Percentiles rank a stretch among this genome's conserved stretches.
Conservation (phyloP, 208 protist genomes). For the Wallacemonas collosoma region DNA sequence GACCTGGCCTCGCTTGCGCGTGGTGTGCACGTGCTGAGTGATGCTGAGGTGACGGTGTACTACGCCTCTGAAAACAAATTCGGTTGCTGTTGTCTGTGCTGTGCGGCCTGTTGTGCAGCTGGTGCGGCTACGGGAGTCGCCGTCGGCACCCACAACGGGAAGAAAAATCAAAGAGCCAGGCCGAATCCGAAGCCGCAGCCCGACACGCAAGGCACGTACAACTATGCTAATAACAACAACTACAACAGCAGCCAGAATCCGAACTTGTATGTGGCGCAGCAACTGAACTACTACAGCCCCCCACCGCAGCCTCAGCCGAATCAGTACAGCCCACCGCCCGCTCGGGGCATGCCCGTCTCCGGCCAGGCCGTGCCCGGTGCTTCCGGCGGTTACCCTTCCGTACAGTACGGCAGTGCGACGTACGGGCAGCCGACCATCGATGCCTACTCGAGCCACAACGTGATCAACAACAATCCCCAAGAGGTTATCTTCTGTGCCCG, state of each 20-base stretch:
- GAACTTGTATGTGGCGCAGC: neutral
- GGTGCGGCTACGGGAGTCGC: too few species aligned
- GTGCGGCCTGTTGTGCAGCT: too few species aligned
- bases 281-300: neutral
- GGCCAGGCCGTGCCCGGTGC: too few species aligned
- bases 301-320: too few species aligned
- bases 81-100: slow-evolving; percentile 17
- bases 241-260: neutral
- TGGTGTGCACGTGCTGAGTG: neutral
- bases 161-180: too few species aligned
- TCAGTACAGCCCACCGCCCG: too few species aligned
- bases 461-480: neutral
- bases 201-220: slow-evolving; percentile 8
- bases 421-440: neutral
- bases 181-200: neutral
- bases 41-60: slow-evolving; percentile 5
- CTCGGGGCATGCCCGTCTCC: too few species aligned
- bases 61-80: neutral
- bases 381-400: too few species aligned
- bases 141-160: too few species aligned
- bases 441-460: neutral
- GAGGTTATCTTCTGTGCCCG: slow-evolving; percentile 1
- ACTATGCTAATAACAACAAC: slow-evolving; percentile 9
- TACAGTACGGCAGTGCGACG: neutral
- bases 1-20: neutral